A percentile compares a stretch with the other conserved stretches of the same genome.
phyloP scores from a whole-genome alignment of 2,329 filamentous ascomycete species.

The Trichoderma arundinaceum region DNA sequence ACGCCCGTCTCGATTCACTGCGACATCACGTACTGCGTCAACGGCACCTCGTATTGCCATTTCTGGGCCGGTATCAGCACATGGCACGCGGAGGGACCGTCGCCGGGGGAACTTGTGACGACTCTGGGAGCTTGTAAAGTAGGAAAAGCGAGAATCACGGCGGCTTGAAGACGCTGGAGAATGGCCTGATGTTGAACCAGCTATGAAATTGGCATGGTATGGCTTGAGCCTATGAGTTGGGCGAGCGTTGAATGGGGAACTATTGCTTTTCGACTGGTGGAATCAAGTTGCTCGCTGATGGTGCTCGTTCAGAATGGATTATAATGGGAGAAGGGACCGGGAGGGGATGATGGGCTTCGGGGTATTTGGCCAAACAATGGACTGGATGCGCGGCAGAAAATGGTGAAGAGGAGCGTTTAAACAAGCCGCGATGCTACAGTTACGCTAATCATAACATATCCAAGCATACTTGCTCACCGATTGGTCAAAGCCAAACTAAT shows the following conservation, averaged over 20 bases:
- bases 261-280: no score
- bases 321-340: neutral
- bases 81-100: constrained; percentile 44
- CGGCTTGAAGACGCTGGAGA: neutral
- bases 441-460: neutral
- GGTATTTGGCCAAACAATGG: neutral
- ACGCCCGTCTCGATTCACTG: constrained; percentile 37
- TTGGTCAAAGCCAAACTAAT: neutral
- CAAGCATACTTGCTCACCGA: neutral
- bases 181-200: neutral
- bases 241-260: no score
- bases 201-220: neutral
- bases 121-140: constrained; percentile 39
- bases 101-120: constrained; percentile 47
- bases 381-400: neutral
- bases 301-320: neutral
- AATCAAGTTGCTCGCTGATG: no score
- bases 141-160: constrained; percentile 10
- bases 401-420: neutral
- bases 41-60: constrained; percentile 46
- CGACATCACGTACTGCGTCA: constrained; percentile 46
- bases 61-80: constrained; percentile 48
- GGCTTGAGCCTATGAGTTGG: no score
- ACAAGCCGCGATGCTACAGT: neutral
- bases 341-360: neutral